Evolutionary conservation across 208 protist genomes (phyloP).

Genomic region (Trypanosoma vivax): DNA sequence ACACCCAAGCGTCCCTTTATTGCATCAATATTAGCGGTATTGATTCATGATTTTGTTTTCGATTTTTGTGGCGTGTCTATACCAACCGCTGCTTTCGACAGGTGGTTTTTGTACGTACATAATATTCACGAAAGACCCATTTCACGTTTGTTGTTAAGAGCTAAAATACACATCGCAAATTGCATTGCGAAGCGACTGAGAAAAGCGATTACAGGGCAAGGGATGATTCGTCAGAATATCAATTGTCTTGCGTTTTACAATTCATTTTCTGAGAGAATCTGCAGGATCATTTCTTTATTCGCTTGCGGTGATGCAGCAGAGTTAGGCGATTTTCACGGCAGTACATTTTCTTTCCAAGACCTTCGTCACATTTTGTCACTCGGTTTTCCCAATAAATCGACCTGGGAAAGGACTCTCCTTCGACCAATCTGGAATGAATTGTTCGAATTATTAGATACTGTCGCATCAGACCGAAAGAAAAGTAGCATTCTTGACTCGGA

Average conservation of each 20-base stretch:
- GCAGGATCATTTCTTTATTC: slow-evolving; percentile 9
- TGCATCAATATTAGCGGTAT: slow-evolving; percentile 17
- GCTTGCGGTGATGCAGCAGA: too few species aligned
- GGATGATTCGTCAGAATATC: slow-evolving; percentile 9
- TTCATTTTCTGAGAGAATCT: slow-evolving; percentile 6
- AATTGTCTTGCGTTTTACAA: neutral
- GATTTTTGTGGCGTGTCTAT: slow-evolving; percentile 14
- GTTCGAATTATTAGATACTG: too few species aligned
- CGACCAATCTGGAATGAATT: too few species aligned
- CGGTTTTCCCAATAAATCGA: too few species aligned
- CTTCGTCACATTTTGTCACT: too few species aligned
- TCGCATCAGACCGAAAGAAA: too few species aligned
- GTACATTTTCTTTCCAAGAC: too few species aligned
- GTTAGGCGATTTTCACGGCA: too few species aligned
- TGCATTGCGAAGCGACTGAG: slow-evolving; percentile 11
- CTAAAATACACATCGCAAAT: slow-evolving; percentile 15
- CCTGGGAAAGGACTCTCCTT: too few species aligned
- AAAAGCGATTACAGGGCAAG: slow-evolving; percentile 9
- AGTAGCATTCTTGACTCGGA: too few species aligned
- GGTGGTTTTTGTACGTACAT: slow-evolving; percentile 11
- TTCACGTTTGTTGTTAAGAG: slow-evolving; percentile 17
- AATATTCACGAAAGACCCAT: slow-evolving; percentile 2
- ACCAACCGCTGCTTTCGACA: slow-evolving; percentile 14
- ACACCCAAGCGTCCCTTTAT: slow-evolving; percentile 20
- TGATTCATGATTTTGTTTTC: slow-evolving; percentile 15